Conservation (phyloP, 129 eudicot genomes). For the Chrysanthemum seticuspe region DNA sequence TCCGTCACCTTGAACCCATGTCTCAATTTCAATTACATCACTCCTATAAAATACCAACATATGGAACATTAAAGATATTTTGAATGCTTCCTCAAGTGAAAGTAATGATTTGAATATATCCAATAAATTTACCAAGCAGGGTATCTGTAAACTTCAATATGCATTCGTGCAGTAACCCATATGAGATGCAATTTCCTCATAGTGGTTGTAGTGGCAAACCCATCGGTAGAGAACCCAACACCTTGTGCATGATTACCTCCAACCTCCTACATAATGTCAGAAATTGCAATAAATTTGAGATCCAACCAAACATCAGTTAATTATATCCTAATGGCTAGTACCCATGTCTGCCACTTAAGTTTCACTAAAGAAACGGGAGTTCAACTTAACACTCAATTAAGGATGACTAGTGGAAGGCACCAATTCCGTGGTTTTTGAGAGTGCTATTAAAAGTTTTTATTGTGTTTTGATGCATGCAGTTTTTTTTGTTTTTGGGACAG, state of each 20-base stretch:
- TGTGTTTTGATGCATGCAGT: no score
- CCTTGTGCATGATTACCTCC: slow-evolving; percentile 92
- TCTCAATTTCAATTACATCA: slow-evolving; percentile 82
- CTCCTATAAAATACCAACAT: slow-evolving; percentile 46
- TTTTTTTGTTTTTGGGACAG: no score
- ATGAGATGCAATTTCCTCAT: slow-evolving; percentile 84
- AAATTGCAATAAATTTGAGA: slow-evolving; percentile 4
- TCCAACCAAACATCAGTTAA: background rate
- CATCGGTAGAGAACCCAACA: slow-evolving; percentile 92
- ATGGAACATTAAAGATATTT: background rate
- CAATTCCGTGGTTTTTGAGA: background rate
- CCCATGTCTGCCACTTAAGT: no score
- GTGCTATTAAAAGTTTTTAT: no score
- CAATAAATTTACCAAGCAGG: slow-evolving; percentile 64
- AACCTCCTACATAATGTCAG: slow-evolving; percentile 56
- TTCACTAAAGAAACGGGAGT: background rate
- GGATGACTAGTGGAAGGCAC: background rate
- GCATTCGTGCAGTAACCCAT: slow-evolving; percentile 94
- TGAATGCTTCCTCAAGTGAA: background rate
- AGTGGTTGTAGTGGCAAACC: slow-evolving; percentile 77
- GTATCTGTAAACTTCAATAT: slow-evolving; percentile 74
- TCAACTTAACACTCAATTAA: background rate
- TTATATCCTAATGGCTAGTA: background rate
- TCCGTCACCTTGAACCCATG: slow-evolving; percentile 90
- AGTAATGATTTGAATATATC: background rate